Evolutionary conservation across 306 rosid species (phyloP), one percentile per base, ranked within the genome.

Genomic region (Vigna unguiculata): DNA sequence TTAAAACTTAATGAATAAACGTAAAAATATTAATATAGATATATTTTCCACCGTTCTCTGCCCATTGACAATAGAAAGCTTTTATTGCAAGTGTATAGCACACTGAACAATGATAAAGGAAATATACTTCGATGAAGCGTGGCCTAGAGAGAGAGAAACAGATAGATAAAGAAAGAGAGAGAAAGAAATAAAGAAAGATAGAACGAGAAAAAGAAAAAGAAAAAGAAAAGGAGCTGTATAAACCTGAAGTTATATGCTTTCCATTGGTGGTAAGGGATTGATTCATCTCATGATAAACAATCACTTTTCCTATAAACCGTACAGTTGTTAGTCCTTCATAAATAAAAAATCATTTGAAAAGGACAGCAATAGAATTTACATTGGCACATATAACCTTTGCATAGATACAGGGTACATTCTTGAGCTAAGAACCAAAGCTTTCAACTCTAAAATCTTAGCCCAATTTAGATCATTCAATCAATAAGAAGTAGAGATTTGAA

Each of bases 311-410:
- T 74, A 69, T 51, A 78, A 69, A 69, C 32, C 66, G 43, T 74
- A 72, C 60, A 84, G 22, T 45, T 54, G 84, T 72, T 34, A 64
- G 76, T 47, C 78, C 81, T 74, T 74, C 41, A 52, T 30, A 19
- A 79, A 41, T 16, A 16, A 21, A 76, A 71, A 63, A 75, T 28
- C 4, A 22, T n/a, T 28, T 52, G 36, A 65, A 66, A 84, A 73
- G 84, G 83, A 62, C 81, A 4, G 62, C 69, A 41, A 24, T 40
- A 17, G 72, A 78, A 69, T 57, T 78, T 73, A 11, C 69, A 76
- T 38, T 45, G 76, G 72, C 72, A 72, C 64, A 32, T 60, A 61
- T 45, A 60, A 72, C 52, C 78, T 19, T 45, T n/a, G 75, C 48
- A 71, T 15, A 43, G 17, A 61, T 15, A 54, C 71, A n/a, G 47